phyloP scores from a whole-genome alignment of 208 protist species.

The Porcisia deanei region DNA sequence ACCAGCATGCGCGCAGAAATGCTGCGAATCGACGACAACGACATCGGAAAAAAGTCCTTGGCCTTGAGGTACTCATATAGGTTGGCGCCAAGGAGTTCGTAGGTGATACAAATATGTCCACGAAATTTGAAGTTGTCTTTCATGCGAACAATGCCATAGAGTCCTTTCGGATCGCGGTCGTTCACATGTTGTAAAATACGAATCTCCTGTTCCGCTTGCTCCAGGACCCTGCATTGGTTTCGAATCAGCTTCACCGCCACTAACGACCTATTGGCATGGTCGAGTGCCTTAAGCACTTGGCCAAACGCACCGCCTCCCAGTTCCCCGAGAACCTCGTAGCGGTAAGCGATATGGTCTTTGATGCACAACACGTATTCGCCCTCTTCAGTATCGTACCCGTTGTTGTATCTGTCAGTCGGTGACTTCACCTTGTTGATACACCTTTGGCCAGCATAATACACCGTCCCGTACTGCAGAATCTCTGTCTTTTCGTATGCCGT shows the following conservation, averaged over 20 bases:
- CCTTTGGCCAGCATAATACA: slow-evolving; percentile 76
- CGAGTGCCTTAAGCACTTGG: slow-evolving; percentile 79
- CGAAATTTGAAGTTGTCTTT: slow-evolving; percentile 72
- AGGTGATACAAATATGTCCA: slow-evolving; percentile 78
- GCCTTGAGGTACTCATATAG: slow-evolving; percentile 79
- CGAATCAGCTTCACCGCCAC: slow-evolving; percentile 88
- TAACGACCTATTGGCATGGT: slow-evolving; percentile 42
- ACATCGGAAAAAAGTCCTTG: slow-evolving; percentile 80
- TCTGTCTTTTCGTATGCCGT: slow-evolving; percentile 71
- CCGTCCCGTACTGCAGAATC: slow-evolving; percentile 43
- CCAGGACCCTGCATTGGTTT: slow-evolving; percentile 58
- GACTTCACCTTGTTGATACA: slow-evolving; percentile 63
- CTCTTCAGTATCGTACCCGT: slow-evolving; percentile 93
- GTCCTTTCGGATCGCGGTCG: slow-evolving; percentile 53
- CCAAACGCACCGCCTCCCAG: slow-evolving; percentile 89
- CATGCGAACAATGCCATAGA: slow-evolving; percentile 77
- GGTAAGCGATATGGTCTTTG: slow-evolving; percentile 94
- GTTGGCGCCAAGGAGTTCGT: slow-evolving; percentile 71
- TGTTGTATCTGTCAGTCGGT: slow-evolving; percentile 54
- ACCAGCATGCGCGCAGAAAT: slow-evolving; percentile 74
- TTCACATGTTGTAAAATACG: slow-evolving; percentile 76
- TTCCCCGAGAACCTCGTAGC: slow-evolving; percentile 77
- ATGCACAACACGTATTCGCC: slow-evolving; percentile 92
- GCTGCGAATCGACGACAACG: slow-evolving; percentile 59
- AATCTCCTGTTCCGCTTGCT: slow-evolving; percentile 81